Base-by-base conservation (phyloP, 352 stramenopile genomes). In the Globisporangium emineosum region DNA sequence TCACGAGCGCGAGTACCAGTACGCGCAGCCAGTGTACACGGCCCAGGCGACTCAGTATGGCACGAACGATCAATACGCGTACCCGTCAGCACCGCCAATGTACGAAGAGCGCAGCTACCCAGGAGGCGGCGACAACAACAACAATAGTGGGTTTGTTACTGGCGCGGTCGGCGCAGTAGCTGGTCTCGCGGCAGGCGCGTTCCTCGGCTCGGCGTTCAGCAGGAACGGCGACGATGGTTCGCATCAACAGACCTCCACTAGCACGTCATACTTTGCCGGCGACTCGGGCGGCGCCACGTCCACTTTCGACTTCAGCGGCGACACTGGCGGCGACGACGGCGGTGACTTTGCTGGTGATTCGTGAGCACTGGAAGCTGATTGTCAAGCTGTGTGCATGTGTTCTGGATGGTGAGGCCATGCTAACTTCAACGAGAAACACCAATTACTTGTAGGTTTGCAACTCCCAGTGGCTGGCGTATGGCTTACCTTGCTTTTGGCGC, bases 281-380 rank as follows among this genome's bases (percentile, higher is more conserved):
- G 69, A 86, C 60, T 64, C 66, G 19, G 77, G 60, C 10, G 60
- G 51, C 9, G 55, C 60, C 21, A 63, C 72, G 25, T 63, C 72
- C n/a, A 74, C 69, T 2, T 77, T 82, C 60, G 72, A 83, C 12
- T 89, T 88, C 58, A 80, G 68, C 12, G 82, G 82, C 40, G 82
- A 91, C 54, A 81, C 78, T 29, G 79, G 81, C 15, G 71, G 68
- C 19, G 70, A 81, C 58, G 68, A 62, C 15, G 79, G 66, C 29
- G 73, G 60, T 43, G 78, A 75, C 17, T 87, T 87, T 58, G 72
- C 67, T 7, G 78, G 78, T n/a, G 78, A 87, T 40, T 85, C 78
- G 57, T 87, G 57, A 76, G 29, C 23, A 27, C n/a, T n/a, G 7
- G 5, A 43, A 17, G 7, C 37, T 45, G 37, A 21, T 5, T 42